Percentiles rank a stretch among this genome's conserved stretches.
These are phyloP conservation scores for Keithomyces neogunnii DNA, from an alignment of 2,329 filamentous ascomycete genomes.

Conservation along the genomic window DNA sequence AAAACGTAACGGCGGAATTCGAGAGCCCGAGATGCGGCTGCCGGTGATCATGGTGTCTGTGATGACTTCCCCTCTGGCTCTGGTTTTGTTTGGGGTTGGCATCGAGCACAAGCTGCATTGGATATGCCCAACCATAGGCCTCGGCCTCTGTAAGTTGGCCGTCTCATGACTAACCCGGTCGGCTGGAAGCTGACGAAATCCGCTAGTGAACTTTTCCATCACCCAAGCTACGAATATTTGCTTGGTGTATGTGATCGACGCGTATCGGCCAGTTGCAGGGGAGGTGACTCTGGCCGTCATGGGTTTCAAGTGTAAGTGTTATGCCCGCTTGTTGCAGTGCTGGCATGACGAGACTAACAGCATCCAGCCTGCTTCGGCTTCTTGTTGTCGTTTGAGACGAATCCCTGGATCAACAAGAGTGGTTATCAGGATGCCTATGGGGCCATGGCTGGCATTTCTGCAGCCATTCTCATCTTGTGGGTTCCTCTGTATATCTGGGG, in stretches of 20 bases:
- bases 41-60: conserved; percentile 43
- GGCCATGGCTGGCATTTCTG: conserved; percentile 48
- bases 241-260: conserved; percentile 49
- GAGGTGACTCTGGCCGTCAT: conserved; percentile 45
- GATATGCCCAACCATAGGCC: conserved; percentile 47
- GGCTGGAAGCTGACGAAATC: background rate
- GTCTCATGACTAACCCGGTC: background rate
- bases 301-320: conserved; percentile 42
- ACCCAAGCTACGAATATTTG: conserved; percentile 47
- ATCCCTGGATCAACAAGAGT: conserved; percentile 42
- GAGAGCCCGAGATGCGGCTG: conserved; percentile 53
- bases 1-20: conserved; percentile 42
- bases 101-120: conserved; percentile 39
- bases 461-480: conserved; percentile 35
- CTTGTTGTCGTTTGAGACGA: conserved; percentile 51
- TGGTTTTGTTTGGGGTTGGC: conserved; percentile 39
- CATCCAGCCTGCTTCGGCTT: conserved; percentile 44
- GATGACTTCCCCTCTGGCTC: conserved; percentile 37
- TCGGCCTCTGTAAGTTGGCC: conserved; percentile 38
- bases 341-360: conserved; percentile 6
- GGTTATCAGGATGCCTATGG: conserved; percentile 46
- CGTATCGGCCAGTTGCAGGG: conserved; percentile 48
- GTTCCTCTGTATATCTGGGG: conserved; percentile 46
- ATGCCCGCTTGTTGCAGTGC: background rate
- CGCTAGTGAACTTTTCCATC: conserved; percentile 44